phyloP scores from a whole-genome alignment of 2,329 filamentous ascomycete genomes.

The Didymellaceae sp. region DNA sequence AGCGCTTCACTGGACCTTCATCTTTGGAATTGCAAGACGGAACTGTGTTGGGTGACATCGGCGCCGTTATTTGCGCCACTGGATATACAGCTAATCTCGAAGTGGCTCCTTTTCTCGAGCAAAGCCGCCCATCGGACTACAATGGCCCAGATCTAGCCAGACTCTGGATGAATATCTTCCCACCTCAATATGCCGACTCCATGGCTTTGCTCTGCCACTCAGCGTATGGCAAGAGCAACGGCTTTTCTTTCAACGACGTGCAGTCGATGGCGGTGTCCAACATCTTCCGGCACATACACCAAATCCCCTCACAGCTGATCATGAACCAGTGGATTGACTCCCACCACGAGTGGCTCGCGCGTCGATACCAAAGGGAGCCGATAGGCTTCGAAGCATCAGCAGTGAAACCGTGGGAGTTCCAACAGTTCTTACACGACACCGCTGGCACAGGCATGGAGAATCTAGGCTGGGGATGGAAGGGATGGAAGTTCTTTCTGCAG shows the following conservation, averaged over 20 bases:
- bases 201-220: conserved; percentile 24
- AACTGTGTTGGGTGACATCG: conserved; percentile 37
- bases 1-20: conserved; percentile 29
- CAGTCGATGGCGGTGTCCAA: conserved; percentile 25
- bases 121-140: conserved; percentile 28
- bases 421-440: conserved; percentile 41
- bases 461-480: conserved; percentile 25
- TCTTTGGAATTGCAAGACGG: conserved; percentile 41
- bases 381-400: conserved; percentile 28
- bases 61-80: conserved; percentile 48
- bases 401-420: conserved; percentile 28
- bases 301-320: conserved; percentile 4
- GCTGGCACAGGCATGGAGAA: conserved; percentile 31
- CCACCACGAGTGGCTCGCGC: conserved; percentile 21
- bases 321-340: conserved; percentile 18
- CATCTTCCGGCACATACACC: conserved; percentile 20
- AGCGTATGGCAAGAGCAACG: conserved; percentile 25
- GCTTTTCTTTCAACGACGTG: conserved; percentile 28
- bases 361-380: conserved; percentile 15
- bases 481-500: conserved; percentile 46
- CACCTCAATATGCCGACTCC: conserved; percentile 18
- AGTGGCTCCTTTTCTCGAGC: conserved; percentile 33
- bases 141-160: conserved; percentile 32
- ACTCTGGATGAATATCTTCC: conserved; percentile 27
- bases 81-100: conserved; percentile 42